Base-by-base conservation (phyloP, 2,329 filamentous ascomycete species). In the Beauveria varroae region DNA sequence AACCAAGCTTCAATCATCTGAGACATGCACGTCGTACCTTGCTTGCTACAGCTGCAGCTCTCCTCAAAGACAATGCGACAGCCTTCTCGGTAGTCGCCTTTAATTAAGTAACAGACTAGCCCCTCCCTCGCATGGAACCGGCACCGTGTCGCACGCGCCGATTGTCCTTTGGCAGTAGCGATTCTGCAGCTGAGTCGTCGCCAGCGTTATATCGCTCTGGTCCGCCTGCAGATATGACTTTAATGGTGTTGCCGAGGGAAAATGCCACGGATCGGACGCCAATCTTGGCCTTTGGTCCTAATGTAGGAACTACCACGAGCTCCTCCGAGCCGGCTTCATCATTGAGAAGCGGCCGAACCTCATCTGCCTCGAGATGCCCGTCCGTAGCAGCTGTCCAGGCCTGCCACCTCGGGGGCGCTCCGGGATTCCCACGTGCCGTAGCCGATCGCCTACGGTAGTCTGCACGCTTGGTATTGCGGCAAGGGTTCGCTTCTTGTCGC, bases 201-300 rank as follows among this genome's bases (percentile, higher is more conserved):
- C 71, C 71, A 18, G 68, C 74, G 49, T 86, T 84, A 66, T 88
- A 89, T 37, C 82, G 77, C 68, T 89, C 87, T 64, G 84, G 81
- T 6, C 87, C 70, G 3, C 73, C 88, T 6, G 88, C 76, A 2
- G 83, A 84, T 61, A 92, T 80, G 56, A 92, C 75, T 73, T 91
- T 92, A 67, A 92, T 79, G 1, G 84, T 79, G 65, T 91, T 89
- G 14, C 89, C 90, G 63, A 92, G 85, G 0, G 82, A 87, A 34
- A 93, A 81, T 0, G 85, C 89, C 3, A 90, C 79, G 56, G 86
- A 88, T 51, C 81, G 79, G 53, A 82, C 80, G 14, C 89, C 89
- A 1, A 91, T 74, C 57, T 77, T 77, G 2, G 79, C 78, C 61
- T 88, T 82, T 0, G 89, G 89, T 0, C 89, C 90, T 1, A 88